Base-by-base conservation (phyloP, 2,329 filamentous ascomycete species). In the Pseudocercospora musae region DNA sequence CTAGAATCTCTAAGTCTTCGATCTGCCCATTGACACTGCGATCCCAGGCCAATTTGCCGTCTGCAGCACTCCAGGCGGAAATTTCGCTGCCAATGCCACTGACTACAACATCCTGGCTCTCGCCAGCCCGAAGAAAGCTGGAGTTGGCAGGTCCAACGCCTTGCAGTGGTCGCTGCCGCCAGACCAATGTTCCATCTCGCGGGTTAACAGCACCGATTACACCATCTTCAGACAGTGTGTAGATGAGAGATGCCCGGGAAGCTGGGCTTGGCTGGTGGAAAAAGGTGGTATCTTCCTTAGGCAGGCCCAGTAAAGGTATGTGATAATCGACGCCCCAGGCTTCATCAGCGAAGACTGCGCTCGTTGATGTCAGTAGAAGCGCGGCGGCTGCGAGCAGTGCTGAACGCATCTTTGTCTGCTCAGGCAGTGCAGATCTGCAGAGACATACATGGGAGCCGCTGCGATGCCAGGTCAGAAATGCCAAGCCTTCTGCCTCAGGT, bases 271-370 rank as follows among this genome's bases (percentile, higher is more conserved):
- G 94, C 70, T 88, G 89, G 79, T 97, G 92, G 85, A 98, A 98
- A 84, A 98, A 96, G 70, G 94, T 97, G 64, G 91, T 90, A 66
- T 91, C 86, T 75, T 86, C 82, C 75, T 89, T 89, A 59, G 95
- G 92, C 40, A 91, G 79, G 72, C 95, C 95, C 72, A 99, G 81
- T 54, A 98, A 87, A 68, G 91, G 87, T 80, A 96, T 88, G 79
- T 98, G 94, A 80, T 92, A 98, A 79, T 99, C 95, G 76, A 96
- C 86, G 71, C 91, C 85, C 80, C 88, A 93, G 69, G 96, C 92
- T 77, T 99, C 94, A 74, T 99, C 95, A 69, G 85, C 83, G 80
- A 92, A 96, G 63, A 98, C 87, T 68, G 92, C 91, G 72, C 78
- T 75, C 57, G 85, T 80, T 73, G 81, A 72, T 70, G 81, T 75